A percentile compares a stretch with the other conserved stretches of the same genome.
Evolutionary conservation across 805 yeast genomes (phyloP).

Genomic region (Kazachstania africana): DNA sequence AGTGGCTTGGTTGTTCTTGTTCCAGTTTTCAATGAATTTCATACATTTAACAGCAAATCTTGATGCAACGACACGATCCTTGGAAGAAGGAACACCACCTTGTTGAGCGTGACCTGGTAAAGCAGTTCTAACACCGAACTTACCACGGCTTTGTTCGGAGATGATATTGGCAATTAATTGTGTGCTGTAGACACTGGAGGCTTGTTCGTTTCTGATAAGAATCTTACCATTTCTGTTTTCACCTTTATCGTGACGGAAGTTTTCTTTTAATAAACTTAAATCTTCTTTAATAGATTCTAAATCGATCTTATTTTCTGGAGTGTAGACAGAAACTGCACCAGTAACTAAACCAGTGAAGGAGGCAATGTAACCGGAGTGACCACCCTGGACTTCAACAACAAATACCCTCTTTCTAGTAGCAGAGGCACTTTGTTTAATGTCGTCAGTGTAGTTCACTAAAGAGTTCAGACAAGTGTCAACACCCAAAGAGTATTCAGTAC

Average conservation of each 20-base stretch:
- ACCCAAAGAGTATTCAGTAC: constrained; percentile 92
- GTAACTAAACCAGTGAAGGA: constrained; percentile 72
- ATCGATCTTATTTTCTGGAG: constrained; percentile 75
- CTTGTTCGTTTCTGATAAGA: constrained; percentile 70
- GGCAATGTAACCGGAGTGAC: constrained; percentile 90
- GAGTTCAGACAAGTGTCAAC: constrained; percentile 92
- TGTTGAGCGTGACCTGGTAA: constrained; percentile 98
- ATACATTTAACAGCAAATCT: constrained; percentile 85
- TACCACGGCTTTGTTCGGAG: constrained; percentile 61
- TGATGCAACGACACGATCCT: constrained; percentile 83
- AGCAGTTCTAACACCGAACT: constrained; percentile 86
- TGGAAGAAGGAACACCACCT: constrained; percentile 90
- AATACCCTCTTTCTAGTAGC: constrained; percentile 90
- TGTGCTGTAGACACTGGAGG: constrained; percentile 74
- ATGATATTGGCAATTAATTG: constrained; percentile 75
- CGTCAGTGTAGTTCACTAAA: constrained; percentile 86
- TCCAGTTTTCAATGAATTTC: constrained; percentile 69
- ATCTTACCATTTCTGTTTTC: constrained; percentile 76
- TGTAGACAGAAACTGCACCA: constrained; percentile 85
- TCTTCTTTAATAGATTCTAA: constrained; percentile 65
- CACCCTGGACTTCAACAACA: constrained; percentile 97
- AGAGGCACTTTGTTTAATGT: constrained; percentile 87
- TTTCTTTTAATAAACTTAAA: constrained; percentile 52
- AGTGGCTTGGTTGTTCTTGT: constrained; percentile 24
- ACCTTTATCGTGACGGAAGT: constrained; percentile 66